Conservation (phyloP, 2,329 filamentous ascomycete genomes). For the Aspergillus pseudoterreus region DNA sequence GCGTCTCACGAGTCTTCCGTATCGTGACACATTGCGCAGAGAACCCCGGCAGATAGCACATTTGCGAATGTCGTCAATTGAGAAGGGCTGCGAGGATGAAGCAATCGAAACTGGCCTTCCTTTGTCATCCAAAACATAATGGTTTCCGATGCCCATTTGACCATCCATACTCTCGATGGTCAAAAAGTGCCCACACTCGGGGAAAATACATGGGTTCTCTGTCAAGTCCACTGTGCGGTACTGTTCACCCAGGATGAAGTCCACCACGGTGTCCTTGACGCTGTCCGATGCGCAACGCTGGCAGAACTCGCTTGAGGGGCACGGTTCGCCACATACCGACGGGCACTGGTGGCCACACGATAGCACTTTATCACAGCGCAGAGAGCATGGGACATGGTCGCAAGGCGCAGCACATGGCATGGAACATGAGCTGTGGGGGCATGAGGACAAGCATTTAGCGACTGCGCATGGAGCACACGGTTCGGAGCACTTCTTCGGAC, state of each 20-base stretch:
- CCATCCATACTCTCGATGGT: slow-evolving; percentile 60
- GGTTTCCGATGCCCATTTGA: slow-evolving; percentile 48
- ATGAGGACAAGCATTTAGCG: slow-evolving; percentile 51
- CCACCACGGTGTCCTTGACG: slow-evolving; percentile 49
- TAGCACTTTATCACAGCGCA: slow-evolving; percentile 53
- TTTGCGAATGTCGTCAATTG: slow-evolving; percentile 46
- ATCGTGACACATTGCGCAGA: slow-evolving; percentile 57
- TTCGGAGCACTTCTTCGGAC: slow-evolving; percentile 47
- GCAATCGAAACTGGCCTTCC: slow-evolving; percentile 22
- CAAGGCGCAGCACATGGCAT: slow-evolving; percentile 66
- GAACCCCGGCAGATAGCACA: slow-evolving; percentile 57
- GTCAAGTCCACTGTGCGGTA: slow-evolving; percentile 59
- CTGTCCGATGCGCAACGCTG: slow-evolving; percentile 47
- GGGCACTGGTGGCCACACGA: slow-evolving; percentile 63
- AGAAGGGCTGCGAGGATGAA: slow-evolving; percentile 45
- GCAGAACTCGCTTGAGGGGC: slow-evolving; percentile 53
- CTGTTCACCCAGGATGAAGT: slow-evolving; percentile 51
- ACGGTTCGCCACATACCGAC: slow-evolving; percentile 62
- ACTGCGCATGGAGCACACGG: slow-evolving; percentile 61
- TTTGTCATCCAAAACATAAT: slow-evolving; percentile 25
- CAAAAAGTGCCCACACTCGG: slow-evolving; percentile 60
- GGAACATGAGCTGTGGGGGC: slow-evolving; percentile 49
- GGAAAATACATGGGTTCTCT: slow-evolving; percentile 59
- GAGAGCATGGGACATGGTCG: slow-evolving; percentile 61
- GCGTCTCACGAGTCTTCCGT: slow-evolving; percentile 38